Evolutionary conservation across 768 basidiomycete genomes (phyloP), one percentile per base, ranked within the genome.

Genomic region (Mycena latifolia): DNA sequence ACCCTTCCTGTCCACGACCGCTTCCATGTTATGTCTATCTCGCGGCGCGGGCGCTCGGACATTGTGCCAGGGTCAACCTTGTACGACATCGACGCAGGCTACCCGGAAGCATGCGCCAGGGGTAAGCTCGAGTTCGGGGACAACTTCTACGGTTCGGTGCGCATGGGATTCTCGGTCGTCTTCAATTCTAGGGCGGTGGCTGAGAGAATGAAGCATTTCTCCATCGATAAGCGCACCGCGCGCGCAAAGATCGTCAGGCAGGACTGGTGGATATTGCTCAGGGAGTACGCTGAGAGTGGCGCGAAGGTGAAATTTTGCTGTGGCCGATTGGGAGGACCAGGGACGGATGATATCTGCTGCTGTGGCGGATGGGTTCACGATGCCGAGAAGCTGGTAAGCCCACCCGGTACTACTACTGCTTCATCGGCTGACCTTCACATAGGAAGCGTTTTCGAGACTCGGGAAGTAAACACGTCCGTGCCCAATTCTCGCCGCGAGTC

Each of bases 361-460:
- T 63, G 55, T n/a, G 55, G 63, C 5, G 63, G 48, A 22, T 64
- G 55, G 55, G 43, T 50, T 20, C 63, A 64, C 15, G 55, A 64
- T 24, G 63, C 24, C 5, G 54, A 63, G 46, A 63, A 43, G 8
- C 11, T 15, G 33, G 55, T 51, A 28, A 39, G 53, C 28, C 2
- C 25, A 25, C 17, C 12, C n/a, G n/a, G n/a, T n/a, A n/a, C 25
- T 28, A 5, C 14, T 9, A 48, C 43, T 5, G 22, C 43, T 5
- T 45, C 43, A 5, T 22, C n/a, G 22, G 8, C 31, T 45, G n/a
- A 45, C n/a, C 15, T 6, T 6, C 15, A 39, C 15, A 3, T 15
- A 45, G 43, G 43, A 45, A 45, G 43, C 43, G n/a, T 45, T 45
- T 24, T 24, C 20, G 43, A 45, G 22, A 5, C 6, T 45, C 7